Evolutionary conservation across 306 rosid genomes (phyloP), one percentile per base, ranked within the genome.

Genomic region (Echinosophora koreensis): DNA sequence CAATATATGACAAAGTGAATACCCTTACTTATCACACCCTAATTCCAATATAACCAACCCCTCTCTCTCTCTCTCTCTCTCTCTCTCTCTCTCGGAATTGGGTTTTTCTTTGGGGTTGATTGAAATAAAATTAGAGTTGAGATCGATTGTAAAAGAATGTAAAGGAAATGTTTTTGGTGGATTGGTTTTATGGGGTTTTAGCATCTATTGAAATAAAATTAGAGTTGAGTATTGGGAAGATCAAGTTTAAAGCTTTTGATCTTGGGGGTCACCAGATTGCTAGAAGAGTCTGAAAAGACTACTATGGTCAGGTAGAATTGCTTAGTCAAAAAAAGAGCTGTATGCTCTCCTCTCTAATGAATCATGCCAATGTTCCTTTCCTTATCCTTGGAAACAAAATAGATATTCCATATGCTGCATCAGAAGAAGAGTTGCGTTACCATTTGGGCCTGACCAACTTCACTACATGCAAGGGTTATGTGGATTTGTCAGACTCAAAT

Each of bases 261-360:
- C 85, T 93, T 12, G 97, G 97, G 13, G 93, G 98, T 49, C 97
- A 92, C 74, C 96, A 86, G 81, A 86, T 91, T 71, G 97, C 97
- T 80, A 90, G 97, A 8, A 84, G 97, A 80, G 98, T 95, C 63
- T 92, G 97, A 97, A 92, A 90, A 86, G 98, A 94, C 80, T 92
- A 94, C 86, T 92, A 92, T 78, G 92, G 97, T 15, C 90, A 94
- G 98, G 98, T 93, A 22, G 22, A 22, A 0, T 22, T 22, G 22
- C 22, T 22, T 0, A 22, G 22, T 22, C 22, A 22, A 22, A 22
- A 22, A 22, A 22, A 22, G 22, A 22, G 22, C 22, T 22, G 22
- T 0, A 22, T 22, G 22, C 22, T 22, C 22, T 22, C 22, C 22
- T 22, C 22, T 22, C 22, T 22, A 22, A 22, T 1, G 22, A 22